phyloP scores from a whole-genome alignment of 139 green algal species.

The Deuterostichococcus epilithicus region DNA sequence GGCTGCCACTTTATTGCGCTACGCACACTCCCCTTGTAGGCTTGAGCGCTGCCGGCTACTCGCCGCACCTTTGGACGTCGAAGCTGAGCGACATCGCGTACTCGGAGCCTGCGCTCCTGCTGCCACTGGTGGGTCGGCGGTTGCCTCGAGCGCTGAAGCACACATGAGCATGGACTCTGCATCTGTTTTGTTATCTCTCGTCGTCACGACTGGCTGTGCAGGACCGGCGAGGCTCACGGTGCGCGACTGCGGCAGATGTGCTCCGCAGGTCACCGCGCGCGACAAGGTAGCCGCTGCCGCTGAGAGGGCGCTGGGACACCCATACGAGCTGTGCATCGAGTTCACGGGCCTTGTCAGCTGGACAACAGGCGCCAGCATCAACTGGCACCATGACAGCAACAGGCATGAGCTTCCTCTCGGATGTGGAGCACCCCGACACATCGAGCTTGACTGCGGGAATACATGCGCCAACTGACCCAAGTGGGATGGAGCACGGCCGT shows the following conservation, averaged over 20 bases:
- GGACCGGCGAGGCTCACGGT: no score
- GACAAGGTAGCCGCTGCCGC: slow-evolving; percentile 13
- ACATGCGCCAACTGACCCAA: no score
- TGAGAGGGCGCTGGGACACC: slow-evolving; percentile 7
- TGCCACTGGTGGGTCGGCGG: slow-evolving; percentile 7
- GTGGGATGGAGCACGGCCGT: no score
- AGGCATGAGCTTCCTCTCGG: no score
- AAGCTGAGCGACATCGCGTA: slow-evolving; percentile 5
- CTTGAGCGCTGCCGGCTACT: slow-evolving; percentile 7
- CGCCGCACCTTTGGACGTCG: background rate
- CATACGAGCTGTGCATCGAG: slow-evolving; percentile 16
- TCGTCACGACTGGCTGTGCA: no score
- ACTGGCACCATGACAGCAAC: slow-evolving; percentile 29
- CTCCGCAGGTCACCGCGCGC: slow-evolving; percentile 12
- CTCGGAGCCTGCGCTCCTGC: background rate
- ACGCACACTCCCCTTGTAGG: no score
- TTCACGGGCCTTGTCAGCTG: slow-evolving; percentile 33
- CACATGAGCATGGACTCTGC: no score
- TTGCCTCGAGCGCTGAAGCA: background rate
- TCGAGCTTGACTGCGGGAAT: no score
- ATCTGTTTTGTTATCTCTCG: background rate
- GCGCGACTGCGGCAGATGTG: no score
- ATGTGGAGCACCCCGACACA: no score
- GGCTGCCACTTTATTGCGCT: no score
- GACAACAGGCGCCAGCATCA: slow-evolving; percentile 15